Evolutionary conservation across 768 basidiomycete genomes (phyloP).

Genomic region (Lactarius sanguifluus): DNA sequence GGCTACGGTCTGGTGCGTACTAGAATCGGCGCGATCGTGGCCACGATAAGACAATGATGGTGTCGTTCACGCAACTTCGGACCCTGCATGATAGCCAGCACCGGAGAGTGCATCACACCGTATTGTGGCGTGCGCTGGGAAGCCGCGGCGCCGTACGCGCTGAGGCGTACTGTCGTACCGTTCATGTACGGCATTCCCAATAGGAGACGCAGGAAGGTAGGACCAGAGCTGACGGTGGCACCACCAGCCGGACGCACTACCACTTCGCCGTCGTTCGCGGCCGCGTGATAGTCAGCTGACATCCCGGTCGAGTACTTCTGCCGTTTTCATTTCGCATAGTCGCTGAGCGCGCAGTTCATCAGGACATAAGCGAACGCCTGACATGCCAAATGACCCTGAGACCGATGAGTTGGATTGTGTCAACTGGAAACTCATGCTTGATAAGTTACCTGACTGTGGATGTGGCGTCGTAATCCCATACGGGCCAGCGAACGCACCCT

Average conservation of each 20-base stretch:
- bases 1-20: background rate
- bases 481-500: background rate
- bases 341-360: background rate
- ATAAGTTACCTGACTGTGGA: background rate
- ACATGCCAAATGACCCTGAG: background rate
- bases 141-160: slow-evolving; percentile 8
- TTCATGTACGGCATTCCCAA: slow-evolving; percentile 13
- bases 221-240: background rate
- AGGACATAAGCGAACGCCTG: background rate
- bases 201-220: background rate
- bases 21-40: background rate
- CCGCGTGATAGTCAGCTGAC: slow-evolving; percentile 12
- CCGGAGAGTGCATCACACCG: background rate
- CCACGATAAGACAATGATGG: background rate
- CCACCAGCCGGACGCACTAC: background rate
- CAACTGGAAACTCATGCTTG: slow-evolving; percentile 1
- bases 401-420: background rate
- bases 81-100: background rate
- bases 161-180: background rate
- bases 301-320: background rate
- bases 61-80: background rate
- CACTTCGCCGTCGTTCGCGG: slow-evolving; percentile 14
- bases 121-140: background rate
- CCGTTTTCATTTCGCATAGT: slow-evolving; percentile 7
- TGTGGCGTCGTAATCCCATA: background rate